Base-by-base conservation (phyloP, 148 eudicot species). In the Vaccinium myrtillus region DNA sequence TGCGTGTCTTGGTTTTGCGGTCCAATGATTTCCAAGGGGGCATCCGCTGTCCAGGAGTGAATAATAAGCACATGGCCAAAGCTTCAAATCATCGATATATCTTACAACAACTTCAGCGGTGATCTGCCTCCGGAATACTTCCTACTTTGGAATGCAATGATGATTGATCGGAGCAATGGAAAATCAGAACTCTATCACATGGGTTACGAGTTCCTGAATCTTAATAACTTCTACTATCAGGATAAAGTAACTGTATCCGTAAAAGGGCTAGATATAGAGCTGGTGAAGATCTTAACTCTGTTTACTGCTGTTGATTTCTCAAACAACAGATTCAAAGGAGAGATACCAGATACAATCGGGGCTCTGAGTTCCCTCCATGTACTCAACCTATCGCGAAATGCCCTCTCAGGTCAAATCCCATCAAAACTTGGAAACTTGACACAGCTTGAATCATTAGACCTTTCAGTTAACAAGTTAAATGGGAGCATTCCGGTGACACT, bases 1-100 rank as follows among this genome's bases (percentile, higher is more conserved):
- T 94, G 83, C 89, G 88, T 8, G 95, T 94, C 30, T 87, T 94
- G 6, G 90, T 88, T 46, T 76, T 94, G 59, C 84, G 90, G 6
- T 83, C 87, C 55, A 93, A 93, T 85, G 83, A 23, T 23, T 92
- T 93, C 25, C 67, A 80, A n/a, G 97, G 93, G 70, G 32, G 63
- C 58, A 21, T 90, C 21, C 13, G 12, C 11, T 89, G 91, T 75
- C 43, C 46, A 9, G 76, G n/a, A 18, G 63, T 5, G 25, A n/a
- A 3, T 18, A 83, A 75, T 51, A 11, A 11, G 27, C 2, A 43
- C 48, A 0, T 90, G 88, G 89, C 86, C 87, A 43, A 48, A 63
- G 63, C 87, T 89, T 82, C 93, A 90, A 56, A 90, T 91, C 10
- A 19, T 90, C 4, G 93, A 91, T 78, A 46, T 91, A 14, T 80